Evolutionary conservation across 2,329 filamentous ascomycete species (phyloP).

Genomic region (Trichoderma endophyticum): DNA sequence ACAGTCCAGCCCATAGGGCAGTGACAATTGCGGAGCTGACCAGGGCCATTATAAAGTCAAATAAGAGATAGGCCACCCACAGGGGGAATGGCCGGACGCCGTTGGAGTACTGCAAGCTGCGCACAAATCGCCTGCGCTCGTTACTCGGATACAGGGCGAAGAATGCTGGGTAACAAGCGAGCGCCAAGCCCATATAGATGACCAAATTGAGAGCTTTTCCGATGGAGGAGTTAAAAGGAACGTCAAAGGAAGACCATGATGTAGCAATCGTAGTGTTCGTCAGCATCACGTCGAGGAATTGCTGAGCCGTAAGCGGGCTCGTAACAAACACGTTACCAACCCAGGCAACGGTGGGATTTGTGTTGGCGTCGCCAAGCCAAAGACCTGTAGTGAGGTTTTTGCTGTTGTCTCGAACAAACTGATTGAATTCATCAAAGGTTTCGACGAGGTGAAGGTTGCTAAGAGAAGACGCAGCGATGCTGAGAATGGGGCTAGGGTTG

Average conservation of each 20-base stretch:
- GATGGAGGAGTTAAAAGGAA: constrained; percentile 64
- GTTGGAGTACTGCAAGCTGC: constrained; percentile 86
- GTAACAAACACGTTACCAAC: constrained; percentile 59
- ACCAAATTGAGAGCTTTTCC: constrained; percentile 76
- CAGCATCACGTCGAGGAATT: constrained; percentile 63
- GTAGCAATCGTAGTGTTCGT: constrained; percentile 67
- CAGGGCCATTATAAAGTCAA: constrained; percentile 76
- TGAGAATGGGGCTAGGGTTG: constrained; percentile 20
- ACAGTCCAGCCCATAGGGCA: constrained; percentile 64
- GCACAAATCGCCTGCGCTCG: constrained; percentile 74
- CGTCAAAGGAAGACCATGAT: constrained; percentile 71
- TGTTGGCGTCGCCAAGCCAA: constrained; percentile 64
- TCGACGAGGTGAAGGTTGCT: constrained; percentile 53
- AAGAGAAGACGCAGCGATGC: constrained; percentile 19
- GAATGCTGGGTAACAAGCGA: constrained; percentile 78
- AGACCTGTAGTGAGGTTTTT: constrained; percentile 70
- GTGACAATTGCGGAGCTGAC: constrained; percentile 61
- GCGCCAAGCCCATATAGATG: constrained; percentile 75
- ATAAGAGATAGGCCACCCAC: constrained; percentile 78
- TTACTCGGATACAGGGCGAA: constrained; percentile 87
- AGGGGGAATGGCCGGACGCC: constrained; percentile 78
- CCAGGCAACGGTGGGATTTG: constrained; percentile 67
- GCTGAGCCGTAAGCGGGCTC: constrained; percentile 61
- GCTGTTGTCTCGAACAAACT: constrained; percentile 60
- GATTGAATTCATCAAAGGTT: constrained; percentile 64